phyloP scores from a whole-genome alignment of 768 basidiomycete species.

The Fomitopsis pulvina region DNA sequence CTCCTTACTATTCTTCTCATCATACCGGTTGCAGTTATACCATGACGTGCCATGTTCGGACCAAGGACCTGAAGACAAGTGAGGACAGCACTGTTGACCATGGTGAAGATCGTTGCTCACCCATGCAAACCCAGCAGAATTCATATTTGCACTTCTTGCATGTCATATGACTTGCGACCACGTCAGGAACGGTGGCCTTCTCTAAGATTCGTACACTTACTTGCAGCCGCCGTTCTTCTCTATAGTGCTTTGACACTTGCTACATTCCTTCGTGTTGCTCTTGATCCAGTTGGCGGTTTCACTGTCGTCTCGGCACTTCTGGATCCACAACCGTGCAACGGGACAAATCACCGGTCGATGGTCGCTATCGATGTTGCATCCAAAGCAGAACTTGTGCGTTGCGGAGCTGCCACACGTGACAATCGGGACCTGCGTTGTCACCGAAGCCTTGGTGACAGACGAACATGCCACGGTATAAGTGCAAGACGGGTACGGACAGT shows the following conservation, averaged over 20 bases:
- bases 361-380: constrained; percentile 82
- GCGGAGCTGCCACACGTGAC: constrained; percentile 74
- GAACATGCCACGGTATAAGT: constrained; percentile 91
- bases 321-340: constrained; percentile 89
- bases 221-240: constrained; percentile 99
- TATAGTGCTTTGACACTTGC: constrained; percentile 93
- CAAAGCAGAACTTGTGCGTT: constrained; percentile 87
- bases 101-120: constrained; percentile 26
- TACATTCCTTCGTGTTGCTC: constrained; percentile 98
- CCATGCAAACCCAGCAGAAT: constrained; percentile 99
- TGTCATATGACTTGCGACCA: constrained; percentile 83
- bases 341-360: constrained; percentile 89
- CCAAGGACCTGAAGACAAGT: constrained; percentile 68
- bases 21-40: constrained; percentile 98
- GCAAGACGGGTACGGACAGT: constrained; percentile 94
- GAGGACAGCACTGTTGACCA: constrained; percentile 1
- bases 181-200: constrained; percentile 8
- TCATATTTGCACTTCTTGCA: constrained; percentile 99
- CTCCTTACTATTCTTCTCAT: constrained; percentile 83
- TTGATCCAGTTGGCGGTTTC: constrained; percentile 99
- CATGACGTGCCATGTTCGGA: constrained; percentile 93
- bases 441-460: constrained; percentile 65
- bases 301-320: constrained; percentile 95
- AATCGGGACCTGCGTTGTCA: constrained; percentile 79
- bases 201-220: constrained; percentile 39